A percentile compares a stretch with the other conserved stretches of the same genome.
Evolutionary conservation across 2,329 filamentous ascomycete genomes (phyloP).

Genomic region (Didymella pinodella): DNA sequence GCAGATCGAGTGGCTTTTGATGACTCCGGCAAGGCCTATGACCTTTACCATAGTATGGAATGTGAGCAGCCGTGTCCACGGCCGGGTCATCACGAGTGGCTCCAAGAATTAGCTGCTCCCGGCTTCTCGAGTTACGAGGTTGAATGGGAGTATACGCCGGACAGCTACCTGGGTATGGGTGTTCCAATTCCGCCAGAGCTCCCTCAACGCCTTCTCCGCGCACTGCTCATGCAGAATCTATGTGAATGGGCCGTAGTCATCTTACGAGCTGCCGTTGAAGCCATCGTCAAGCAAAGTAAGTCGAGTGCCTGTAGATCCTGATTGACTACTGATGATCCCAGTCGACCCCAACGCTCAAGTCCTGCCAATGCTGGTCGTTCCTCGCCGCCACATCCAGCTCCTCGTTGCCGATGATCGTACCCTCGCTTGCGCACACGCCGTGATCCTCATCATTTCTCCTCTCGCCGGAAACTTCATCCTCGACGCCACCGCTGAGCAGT

Average conservation of each 20-base stretch:
- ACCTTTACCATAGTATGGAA: too few species aligned
- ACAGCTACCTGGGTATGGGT: not conserved
- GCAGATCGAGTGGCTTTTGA: too few species aligned
- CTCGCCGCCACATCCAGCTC: slow-evolving; percentile 2
- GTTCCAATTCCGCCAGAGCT: not conserved
- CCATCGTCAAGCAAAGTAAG: not conserved
- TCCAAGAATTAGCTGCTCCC: not conserved
- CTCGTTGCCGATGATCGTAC: too few species aligned
- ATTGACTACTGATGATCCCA: not conserved
- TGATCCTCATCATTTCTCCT: slow-evolving; percentile 5
- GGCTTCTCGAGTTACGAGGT: not conserved
- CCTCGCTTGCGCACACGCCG: not conserved
- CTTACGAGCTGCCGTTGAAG: not conserved
- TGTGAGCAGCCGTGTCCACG: too few species aligned
- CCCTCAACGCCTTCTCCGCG: not conserved
- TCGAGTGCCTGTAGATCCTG: not conserved
- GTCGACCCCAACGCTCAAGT: not conserved
- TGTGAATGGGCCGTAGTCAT: not conserved
- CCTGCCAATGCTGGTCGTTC: not conserved
- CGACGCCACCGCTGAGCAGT: slow-evolving; percentile 11
- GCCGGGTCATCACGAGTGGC: not conserved
- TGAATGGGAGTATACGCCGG: not conserved
- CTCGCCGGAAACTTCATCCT: slow-evolving; percentile 9
- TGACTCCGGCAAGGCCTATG: too few species aligned
- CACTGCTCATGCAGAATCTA: not conserved